phyloP scores from a whole-genome alignment of 805 yeast species.

The Teunomyces cretensis region DNA sequence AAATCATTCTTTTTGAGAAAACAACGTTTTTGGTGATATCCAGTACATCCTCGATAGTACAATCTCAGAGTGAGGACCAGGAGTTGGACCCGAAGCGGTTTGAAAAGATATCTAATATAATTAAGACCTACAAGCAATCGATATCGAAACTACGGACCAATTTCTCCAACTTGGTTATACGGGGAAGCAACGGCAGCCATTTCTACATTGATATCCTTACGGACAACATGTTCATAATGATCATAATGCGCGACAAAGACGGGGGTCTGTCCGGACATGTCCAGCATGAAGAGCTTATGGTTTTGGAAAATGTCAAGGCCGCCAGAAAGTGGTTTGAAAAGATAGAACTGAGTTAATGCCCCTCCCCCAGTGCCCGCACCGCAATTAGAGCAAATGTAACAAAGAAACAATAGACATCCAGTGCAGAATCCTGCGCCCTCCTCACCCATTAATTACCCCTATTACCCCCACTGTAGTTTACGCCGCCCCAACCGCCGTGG shows the following conservation, averaged over 20 bases:
- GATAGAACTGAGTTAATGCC: conserved; percentile 28
- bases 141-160: conserved; percentile 84
- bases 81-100: conserved; percentile 84
- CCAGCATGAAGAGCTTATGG: conserved; percentile 43
- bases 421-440: neutral
- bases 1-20: conserved; percentile 87
- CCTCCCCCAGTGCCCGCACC: neutral
- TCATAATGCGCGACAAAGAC: conserved; percentile 49
- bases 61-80: conserved; percentile 18
- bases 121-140: conserved; percentile 92
- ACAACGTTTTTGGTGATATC: conserved; percentile 87
- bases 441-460: neutral
- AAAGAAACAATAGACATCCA: conserved; percentile 1
- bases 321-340: conserved; percentile 56
- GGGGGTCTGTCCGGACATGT: conserved; percentile 20
- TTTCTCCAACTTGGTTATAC: conserved; percentile 71
- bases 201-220: conserved; percentile 56
- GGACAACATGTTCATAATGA: conserved; percentile 61
- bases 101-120: conserved; percentile 89
- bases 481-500: too few relatives aligned
- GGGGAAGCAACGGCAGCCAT: conserved; percentile 51
- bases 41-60: conserved; percentile 47
- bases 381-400: too few relatives aligned
- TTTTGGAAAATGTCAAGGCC: conserved; percentile 56
- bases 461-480: too few relatives aligned